These are phyloP conservation scores for Coniella lustricola DNA, from an alignment of 2,329 filamentous ascomycete species.

Conservation along the genomic window DNA sequence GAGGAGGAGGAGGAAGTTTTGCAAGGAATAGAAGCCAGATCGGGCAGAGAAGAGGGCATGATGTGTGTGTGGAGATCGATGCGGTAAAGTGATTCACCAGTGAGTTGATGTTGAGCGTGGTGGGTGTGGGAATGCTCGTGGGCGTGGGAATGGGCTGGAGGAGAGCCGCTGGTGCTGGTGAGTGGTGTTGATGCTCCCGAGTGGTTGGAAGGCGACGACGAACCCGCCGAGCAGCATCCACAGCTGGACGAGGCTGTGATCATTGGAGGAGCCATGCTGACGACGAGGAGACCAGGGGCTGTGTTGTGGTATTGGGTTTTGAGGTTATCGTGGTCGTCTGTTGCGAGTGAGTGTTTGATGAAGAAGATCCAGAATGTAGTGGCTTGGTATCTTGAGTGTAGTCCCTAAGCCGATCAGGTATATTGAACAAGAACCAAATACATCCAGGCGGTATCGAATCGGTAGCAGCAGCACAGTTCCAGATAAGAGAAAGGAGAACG, in stretches of 20 bases:
- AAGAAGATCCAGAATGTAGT: too few species aligned
- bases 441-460: too few species aligned
- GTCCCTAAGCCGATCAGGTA: too few species aligned
- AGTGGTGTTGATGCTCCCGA: constrained; percentile 13
- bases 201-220: neutral
- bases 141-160: constrained; percentile 7
- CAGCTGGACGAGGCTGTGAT: constrained; percentile 8
- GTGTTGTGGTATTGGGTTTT: too few species aligned
- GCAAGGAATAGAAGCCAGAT: constrained; percentile 35
- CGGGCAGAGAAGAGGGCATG: constrained; percentile 31
- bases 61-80: constrained; percentile 32
- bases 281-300: too few species aligned
- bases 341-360: too few species aligned
- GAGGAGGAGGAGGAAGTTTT: constrained; percentile 20
- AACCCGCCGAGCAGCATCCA: constrained; percentile 7
- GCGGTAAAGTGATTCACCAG: constrained; percentile 23
- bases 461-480: too few species aligned
- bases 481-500: too few species aligned
- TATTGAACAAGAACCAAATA: too few species aligned
- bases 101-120: constrained; percentile 1
- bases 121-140: neutral
- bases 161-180: constrained; percentile 14
- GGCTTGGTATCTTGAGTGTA: too few species aligned
- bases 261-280: constrained; percentile 7
- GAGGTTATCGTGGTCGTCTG: neutral